Conservation (phyloP, 2,329 filamentous ascomycete species). For the Penicillium sp. region DNA sequence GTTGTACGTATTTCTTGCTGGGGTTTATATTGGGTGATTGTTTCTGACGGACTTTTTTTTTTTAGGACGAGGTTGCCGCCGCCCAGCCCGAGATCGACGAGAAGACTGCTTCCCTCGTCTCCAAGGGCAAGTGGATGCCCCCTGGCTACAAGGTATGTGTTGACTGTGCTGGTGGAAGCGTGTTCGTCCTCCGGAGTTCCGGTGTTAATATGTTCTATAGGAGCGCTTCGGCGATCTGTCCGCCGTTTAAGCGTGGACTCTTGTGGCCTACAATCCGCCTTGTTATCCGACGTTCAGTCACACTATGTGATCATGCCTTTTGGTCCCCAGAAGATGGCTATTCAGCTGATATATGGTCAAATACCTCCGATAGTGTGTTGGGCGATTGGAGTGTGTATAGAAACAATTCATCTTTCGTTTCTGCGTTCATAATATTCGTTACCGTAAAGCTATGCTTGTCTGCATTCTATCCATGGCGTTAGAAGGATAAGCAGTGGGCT, state of each 20-base stretch:
- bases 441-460: neutral
- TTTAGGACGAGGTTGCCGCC: conserved; percentile 85
- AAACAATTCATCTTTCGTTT: conserved; percentile 38
- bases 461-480: neutral
- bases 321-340: conserved; percentile 28
- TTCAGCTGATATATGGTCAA: conserved; percentile 21
- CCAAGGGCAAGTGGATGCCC: conserved; percentile 97
- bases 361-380: conserved; percentile 30
- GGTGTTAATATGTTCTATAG: conserved; percentile 49
- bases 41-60: conserved; percentile 10
- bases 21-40: neutral
- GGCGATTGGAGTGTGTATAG: conserved; percentile 39
- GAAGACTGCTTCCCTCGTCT: conserved; percentile 90
- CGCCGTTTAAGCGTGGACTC: conserved; percentile 65
- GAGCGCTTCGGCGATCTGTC: conserved; percentile 99
- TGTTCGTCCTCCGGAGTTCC: neutral
- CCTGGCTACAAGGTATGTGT: conserved; percentile 92
- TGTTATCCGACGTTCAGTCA: conserved; percentile 34
- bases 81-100: conserved; percentile 96
- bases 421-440: conserved; percentile 14
- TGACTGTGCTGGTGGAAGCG: neutral
- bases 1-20: conserved; percentile 62
- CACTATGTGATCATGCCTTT: conserved; percentile 30
- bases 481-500: neutral
- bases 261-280: conserved; percentile 26